A percentile compares a stretch with the other conserved stretches of the same genome.
phyloP scores from a whole-genome alignment of 2,329 filamentous ascomycete species.

The Monosporascus sp. region DNA sequence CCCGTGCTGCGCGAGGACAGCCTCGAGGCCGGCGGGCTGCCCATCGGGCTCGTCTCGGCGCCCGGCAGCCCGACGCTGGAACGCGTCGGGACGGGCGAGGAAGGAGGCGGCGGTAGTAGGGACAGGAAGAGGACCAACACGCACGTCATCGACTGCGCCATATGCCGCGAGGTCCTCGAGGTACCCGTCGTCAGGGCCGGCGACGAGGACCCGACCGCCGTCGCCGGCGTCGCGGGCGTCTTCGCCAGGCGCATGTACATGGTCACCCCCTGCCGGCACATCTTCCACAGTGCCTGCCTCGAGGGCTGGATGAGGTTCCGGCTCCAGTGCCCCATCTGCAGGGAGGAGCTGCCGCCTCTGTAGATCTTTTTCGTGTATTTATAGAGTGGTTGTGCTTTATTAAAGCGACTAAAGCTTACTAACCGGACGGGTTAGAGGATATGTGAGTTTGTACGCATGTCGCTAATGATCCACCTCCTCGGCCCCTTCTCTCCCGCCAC shows the following conservation, averaged over 20 bases:
- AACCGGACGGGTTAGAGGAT: no score
- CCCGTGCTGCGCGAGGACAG: slow-evolving; percentile 80
- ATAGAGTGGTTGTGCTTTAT: neutral
- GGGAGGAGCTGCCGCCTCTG: slow-evolving; percentile 81
- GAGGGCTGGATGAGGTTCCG: slow-evolving; percentile 96
- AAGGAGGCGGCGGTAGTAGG: slow-evolving; percentile 13
- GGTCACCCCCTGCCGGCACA: slow-evolving; percentile 94
- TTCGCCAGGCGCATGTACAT: slow-evolving; percentile 83
- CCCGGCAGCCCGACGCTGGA: slow-evolving; percentile 27
- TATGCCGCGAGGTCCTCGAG: slow-evolving; percentile 88
- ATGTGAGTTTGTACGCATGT: no score
- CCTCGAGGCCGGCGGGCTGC: slow-evolving; percentile 72
- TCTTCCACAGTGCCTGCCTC: slow-evolving; percentile 87
- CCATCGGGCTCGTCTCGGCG: slow-evolving; percentile 62
- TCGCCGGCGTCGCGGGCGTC: slow-evolving; percentile 58
- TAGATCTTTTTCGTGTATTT: slow-evolving; percentile 32
- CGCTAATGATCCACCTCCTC: no score
- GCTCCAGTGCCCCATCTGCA: slow-evolving; percentile 90
- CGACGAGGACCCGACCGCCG: slow-evolving; percentile 41
- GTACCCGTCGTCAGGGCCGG: slow-evolving; percentile 71
- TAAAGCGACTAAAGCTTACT: no score
- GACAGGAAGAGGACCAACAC: slow-evolving; percentile 29
- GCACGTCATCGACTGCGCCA: slow-evolving; percentile 80
- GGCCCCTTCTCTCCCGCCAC: no score
- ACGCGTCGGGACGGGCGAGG: slow-evolving; percentile 24